A percentile compares a stretch with the other conserved stretches of the same genome.
These are phyloP conservation scores for Saturnispora bothae DNA, from an alignment of 805 yeast genomes.

Conservation along the genomic window DNA sequence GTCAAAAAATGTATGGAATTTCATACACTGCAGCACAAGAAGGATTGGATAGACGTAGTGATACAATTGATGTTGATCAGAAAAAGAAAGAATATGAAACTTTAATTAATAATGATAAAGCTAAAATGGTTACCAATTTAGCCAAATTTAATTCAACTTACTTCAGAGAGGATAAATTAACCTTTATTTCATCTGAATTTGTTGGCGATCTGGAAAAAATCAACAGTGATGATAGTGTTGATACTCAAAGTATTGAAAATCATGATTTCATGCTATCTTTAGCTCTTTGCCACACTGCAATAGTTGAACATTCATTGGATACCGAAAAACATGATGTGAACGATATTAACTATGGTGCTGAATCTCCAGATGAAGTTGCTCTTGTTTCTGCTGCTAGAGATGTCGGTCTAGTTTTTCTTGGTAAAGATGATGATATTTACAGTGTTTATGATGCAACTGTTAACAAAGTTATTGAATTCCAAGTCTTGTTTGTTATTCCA, in stretches of 20 bases:
- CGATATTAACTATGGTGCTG: conserved; percentile 52
- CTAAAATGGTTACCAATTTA: conserved; percentile 38
- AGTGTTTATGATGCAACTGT: conserved; percentile 28
- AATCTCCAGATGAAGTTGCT: conserved; percentile 78
- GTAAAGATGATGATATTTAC: conserved; percentile 40
- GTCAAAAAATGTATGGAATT: conserved; percentile 56
- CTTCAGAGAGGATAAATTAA: conserved; percentile 37
- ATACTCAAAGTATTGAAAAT: conserved; percentile 36
- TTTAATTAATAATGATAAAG: conserved; percentile 33
- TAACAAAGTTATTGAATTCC: conserved; percentile 36
- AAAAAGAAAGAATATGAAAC: conserved; percentile 34
- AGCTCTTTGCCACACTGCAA: conserved; percentile 68
- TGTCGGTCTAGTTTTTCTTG: conserved; percentile 54
- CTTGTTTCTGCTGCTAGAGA: conserved; percentile 69
- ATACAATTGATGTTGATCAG: conserved; percentile 38
- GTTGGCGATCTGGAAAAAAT: conserved; percentile 36
- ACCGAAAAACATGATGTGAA: conserved; percentile 26
- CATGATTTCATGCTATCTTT: conserved; percentile 53
- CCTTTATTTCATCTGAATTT: conserved; percentile 54
- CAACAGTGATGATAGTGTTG: conserved; percentile 18
- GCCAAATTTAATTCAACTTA: conserved; percentile 27
- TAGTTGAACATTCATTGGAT: conserved; percentile 18
- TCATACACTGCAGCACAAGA: conserved; percentile 74
- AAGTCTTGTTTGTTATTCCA: conserved; percentile 45
- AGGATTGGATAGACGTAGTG: conserved; percentile 58